Conservation (phyloP, 2,329 filamentous ascomycete genomes). For the Blumeria hordei region DNA sequence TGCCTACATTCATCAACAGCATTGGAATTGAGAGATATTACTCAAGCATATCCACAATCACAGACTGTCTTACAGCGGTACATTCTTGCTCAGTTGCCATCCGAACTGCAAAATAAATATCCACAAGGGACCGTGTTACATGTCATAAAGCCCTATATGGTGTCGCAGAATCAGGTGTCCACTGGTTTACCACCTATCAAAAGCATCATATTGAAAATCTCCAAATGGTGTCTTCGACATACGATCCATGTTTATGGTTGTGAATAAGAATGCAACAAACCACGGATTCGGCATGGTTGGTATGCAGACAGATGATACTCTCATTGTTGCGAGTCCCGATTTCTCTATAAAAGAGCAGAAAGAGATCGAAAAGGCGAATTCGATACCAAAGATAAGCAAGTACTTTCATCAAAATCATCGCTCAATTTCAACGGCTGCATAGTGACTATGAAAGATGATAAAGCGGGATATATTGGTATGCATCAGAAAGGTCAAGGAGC, state of each 20-base stretch:
- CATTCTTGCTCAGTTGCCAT: not conserved
- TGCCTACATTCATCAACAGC: not conserved
- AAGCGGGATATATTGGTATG: not conserved
- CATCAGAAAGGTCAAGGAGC: not conserved
- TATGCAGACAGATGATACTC: conserved; percentile 3
- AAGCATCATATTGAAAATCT: not conserved
- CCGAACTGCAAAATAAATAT: not conserved
- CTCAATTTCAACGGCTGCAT: too few relatives aligned
- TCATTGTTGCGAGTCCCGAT: not conserved
- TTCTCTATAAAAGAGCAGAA: not conserved
- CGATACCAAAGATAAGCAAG: not conserved
- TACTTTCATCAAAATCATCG: too few relatives aligned
- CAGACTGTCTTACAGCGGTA: not conserved
- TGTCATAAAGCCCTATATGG: not conserved
- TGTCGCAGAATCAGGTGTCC: not conserved
- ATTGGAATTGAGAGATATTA: not conserved
- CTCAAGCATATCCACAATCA: not conserved
- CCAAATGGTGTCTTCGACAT: conserved; percentile 1
- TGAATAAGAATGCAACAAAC: not conserved
- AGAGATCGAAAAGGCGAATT: too few relatives aligned
- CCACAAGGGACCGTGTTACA: not conserved
- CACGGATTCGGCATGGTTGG: conserved; percentile 1
- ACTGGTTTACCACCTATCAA: not conserved
- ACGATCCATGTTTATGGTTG: conserved; percentile 1
- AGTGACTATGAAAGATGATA: not conserved